Evolutionary conservation across 2,329 filamentous ascomycete genomes (phyloP).

Genomic region (Xylaria sp.): DNA sequence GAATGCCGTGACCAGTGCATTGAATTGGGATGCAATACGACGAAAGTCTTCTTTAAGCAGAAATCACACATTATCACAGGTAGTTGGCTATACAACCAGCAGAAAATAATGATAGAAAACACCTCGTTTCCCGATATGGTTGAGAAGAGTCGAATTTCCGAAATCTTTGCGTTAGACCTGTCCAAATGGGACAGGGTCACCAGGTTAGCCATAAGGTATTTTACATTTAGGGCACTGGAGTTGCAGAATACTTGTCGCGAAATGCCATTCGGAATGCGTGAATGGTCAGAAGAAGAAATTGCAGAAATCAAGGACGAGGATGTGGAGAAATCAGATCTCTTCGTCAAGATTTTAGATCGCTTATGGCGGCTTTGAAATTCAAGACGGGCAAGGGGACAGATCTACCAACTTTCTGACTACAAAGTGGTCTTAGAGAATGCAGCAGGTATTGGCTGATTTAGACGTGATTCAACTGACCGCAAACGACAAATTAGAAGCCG

Average conservation of each 20-base stretch:
- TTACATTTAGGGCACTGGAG: not conserved
- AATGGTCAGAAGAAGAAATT: not conserved
- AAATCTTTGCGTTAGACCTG: not conserved
- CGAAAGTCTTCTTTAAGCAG: not conserved
- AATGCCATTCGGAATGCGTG: not conserved
- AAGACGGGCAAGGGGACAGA: not conserved
- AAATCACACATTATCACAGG: not conserved
- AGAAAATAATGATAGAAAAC: not conserved
- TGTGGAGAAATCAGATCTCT: not conserved
- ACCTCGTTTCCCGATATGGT: not conserved
- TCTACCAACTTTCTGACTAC: not conserved
- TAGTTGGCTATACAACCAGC: too few relatives aligned
- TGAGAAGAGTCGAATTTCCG: not conserved
- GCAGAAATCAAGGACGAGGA: slow-evolving; percentile 11
- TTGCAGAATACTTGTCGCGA: slow-evolving; percentile 5
- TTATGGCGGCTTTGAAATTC: not conserved
- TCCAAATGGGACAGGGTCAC: not conserved
- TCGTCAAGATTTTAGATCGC: slow-evolving; percentile 8
- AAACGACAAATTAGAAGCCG: not conserved
- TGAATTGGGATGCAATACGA: not conserved
- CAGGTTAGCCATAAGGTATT: slow-evolving; percentile 4
- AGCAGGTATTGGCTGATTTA: not conserved
- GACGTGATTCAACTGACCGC: not conserved
- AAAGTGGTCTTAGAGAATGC: slow-evolving; percentile 7
- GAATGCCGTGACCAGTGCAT: not conserved